Evolutionary conservation across 2,329 filamentous ascomycete genomes (phyloP).

Genomic region (Sporothrix globosa): DNA sequence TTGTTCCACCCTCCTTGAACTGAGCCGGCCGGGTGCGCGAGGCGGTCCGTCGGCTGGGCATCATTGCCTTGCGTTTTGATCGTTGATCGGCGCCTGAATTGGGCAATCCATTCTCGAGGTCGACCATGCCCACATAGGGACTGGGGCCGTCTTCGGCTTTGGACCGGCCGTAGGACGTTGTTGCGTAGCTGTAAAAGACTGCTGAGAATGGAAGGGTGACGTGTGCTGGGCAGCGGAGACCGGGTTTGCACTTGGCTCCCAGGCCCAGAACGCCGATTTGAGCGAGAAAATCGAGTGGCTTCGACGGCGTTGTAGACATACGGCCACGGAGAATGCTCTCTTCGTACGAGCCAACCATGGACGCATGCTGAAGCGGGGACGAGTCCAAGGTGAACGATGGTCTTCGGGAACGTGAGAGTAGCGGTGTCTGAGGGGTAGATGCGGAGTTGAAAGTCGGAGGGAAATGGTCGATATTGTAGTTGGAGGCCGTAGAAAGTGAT

Average conservation of each 20-base stretch:
- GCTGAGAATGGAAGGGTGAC: conserved; percentile 89
- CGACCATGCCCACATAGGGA: conserved; percentile 91
- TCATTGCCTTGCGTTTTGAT: conserved; percentile 50
- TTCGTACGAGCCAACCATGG: conserved; percentile 97
- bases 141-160: conserved; percentile 84
- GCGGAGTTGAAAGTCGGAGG: conserved; percentile 42
- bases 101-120: conserved; percentile 78
- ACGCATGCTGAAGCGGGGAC: conserved; percentile 82
- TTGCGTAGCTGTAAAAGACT: conserved; percentile 92
- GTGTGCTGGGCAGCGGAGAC: conserved; percentile 82
- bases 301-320: conserved; percentile 96
- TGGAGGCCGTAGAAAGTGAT: conserved; percentile 67
- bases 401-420: conserved; percentile 59
- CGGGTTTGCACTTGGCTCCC: conserved; percentile 79
- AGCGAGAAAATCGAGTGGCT: conserved; percentile 87
- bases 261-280: conserved; percentile 92
- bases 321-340: conserved; percentile 92
- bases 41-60: conserved; percentile 47
- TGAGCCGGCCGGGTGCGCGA: conserved; percentile 13
- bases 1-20: neutral
- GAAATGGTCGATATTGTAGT: conserved; percentile 40
- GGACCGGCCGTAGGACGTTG: conserved; percentile 63
- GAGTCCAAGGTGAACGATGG: conserved; percentile 74
- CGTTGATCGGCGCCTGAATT: conserved; percentile 54
- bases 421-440: conserved; percentile 50